Percentiles rank a stretch among this genome's conserved stretches.
Evolutionary conservation across 2,329 filamentous ascomycete species (phyloP).

Genomic region (Cordyceps sp.): DNA sequence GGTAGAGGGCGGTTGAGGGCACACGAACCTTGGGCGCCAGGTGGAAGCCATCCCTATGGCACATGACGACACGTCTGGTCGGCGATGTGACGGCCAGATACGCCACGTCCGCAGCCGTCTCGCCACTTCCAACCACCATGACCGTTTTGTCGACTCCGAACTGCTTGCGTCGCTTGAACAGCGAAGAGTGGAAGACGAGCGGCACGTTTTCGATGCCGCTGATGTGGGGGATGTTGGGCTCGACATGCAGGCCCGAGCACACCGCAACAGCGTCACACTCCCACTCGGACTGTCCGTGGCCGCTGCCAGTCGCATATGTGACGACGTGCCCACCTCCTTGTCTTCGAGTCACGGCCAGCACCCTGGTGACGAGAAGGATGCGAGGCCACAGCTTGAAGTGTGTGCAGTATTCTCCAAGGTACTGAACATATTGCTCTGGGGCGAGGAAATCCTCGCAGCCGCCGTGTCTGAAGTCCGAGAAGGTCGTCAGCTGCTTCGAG

Average conservation of each 20-base stretch:
- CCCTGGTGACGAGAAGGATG: slow-evolving; percentile 17
- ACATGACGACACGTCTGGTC: slow-evolving; percentile 23
- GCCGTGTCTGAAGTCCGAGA: slow-evolving; percentile 28
- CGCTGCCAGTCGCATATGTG: slow-evolving; percentile 2
- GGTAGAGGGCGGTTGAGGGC: too few species aligned
- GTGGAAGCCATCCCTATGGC: slow-evolving; percentile 27
- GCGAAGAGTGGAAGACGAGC: slow-evolving; percentile 23
- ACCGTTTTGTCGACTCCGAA: slow-evolving; percentile 22
- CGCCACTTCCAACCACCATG: slow-evolving; percentile 25
- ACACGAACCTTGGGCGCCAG: slow-evolving; percentile 26
- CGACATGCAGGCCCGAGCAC: slow-evolving; percentile 26
- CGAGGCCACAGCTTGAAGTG: slow-evolving; percentile 19
- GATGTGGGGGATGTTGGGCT: slow-evolving; percentile 20
- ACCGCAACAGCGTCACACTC: slow-evolving; percentile 27
- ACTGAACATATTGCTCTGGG: slow-evolving; percentile 20
- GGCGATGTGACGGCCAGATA: slow-evolving; percentile 25
- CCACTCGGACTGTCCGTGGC: slow-evolving; percentile 8
- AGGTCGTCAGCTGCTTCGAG: slow-evolving; percentile 31
- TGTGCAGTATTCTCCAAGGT: slow-evolving; percentile 26
- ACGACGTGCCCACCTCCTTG: slow-evolving; percentile 5
- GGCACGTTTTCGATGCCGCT: slow-evolving; percentile 19
- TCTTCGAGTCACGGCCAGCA: slow-evolving; percentile 11
- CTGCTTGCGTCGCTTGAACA: slow-evolving; percentile 22
- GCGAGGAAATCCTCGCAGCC: slow-evolving; percentile 27
- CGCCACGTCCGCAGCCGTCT: slow-evolving; percentile 28